Conservation (phyloP, 805 yeast species). For the Maudiozyma turicensis region DNA sequence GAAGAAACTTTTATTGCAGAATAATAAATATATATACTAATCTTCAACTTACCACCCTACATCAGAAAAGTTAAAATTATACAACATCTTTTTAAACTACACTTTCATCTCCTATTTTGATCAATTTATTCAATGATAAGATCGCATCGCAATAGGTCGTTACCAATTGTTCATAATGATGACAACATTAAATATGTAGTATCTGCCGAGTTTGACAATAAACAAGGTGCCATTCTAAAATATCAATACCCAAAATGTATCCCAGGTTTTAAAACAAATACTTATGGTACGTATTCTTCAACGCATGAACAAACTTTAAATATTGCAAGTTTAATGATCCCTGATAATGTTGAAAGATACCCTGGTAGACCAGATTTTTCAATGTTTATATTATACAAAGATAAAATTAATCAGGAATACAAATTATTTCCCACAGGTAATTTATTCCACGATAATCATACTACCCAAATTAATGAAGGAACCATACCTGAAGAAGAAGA, state of each 20-base stretch:
- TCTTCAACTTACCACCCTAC: too few species aligned
- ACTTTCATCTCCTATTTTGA: background rate
- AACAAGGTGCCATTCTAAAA: constrained; percentile 56
- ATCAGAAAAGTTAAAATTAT: too few species aligned
- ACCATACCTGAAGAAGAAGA: constrained; percentile 2
- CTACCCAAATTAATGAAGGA: background rate
- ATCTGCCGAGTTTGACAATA: constrained; percentile 73
- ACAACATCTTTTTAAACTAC: too few species aligned
- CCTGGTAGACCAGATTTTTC: constrained; percentile 51
- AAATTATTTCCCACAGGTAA: constrained; percentile 19
- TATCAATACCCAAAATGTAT: constrained; percentile 47
- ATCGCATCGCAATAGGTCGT: background rate
- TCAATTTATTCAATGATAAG: background rate
- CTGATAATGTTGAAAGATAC: constrained; percentile 45
- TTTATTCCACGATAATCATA: background rate
- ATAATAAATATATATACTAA: too few species aligned
- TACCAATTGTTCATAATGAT: background rate
- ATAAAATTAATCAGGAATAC: constrained; percentile 15
- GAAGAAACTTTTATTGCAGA: too few species aligned
- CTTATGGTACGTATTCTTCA: background rate
- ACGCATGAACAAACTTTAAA: constrained; percentile 2
- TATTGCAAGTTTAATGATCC: constrained; percentile 50
- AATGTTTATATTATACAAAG: constrained; percentile 40
- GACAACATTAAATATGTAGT: constrained; percentile 45
- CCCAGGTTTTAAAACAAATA: constrained; percentile 27